Conservation (phyloP, 2,329 filamentous ascomycete species). For the Pestalotiopsis sp. region DNA sequence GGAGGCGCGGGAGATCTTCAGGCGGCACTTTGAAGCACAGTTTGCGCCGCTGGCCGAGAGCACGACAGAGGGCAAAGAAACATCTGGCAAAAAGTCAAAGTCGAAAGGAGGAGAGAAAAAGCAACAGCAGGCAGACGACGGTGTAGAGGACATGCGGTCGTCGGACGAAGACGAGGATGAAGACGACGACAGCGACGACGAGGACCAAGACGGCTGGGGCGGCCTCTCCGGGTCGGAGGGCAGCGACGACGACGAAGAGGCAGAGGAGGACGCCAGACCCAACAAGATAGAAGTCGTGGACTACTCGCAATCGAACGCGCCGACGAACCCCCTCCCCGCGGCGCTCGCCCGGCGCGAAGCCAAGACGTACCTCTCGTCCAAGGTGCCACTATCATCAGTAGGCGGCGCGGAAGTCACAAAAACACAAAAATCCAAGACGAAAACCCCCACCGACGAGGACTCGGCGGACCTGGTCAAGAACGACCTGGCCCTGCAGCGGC, state of each 20-base stretch:
- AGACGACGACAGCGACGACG: background rate
- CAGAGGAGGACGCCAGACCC: background rate
- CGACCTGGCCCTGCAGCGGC: slow-evolving; percentile 86
- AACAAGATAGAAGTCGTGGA: slow-evolving; percentile 62
- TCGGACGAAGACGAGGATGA: slow-evolving; percentile 29
- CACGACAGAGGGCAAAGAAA: background rate
- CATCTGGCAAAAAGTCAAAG: slow-evolving; percentile 13
- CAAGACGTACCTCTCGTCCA: slow-evolving; percentile 69
- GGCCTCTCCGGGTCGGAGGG: slow-evolving; percentile 21
- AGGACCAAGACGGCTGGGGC: slow-evolving; percentile 14
- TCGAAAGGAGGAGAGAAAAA: slow-evolving; percentile 24
- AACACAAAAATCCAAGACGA: slow-evolving; percentile 21
- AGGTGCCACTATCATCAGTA: slow-evolving; percentile 41
- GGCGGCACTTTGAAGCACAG: slow-evolving; percentile 82
- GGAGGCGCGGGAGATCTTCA: slow-evolving; percentile 74
- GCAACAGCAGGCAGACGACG: slow-evolving; percentile 26
- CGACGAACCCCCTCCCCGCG: slow-evolving; percentile 33
- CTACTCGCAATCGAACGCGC: slow-evolving; percentile 45
- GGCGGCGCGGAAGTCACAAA: slow-evolving; percentile 26
- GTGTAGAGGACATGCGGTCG: background rate
- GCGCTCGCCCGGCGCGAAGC: slow-evolving; percentile 67
- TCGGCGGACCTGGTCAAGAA: slow-evolving; percentile 77
- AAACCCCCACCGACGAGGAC: slow-evolving; percentile 52
- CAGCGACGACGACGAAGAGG: background rate
- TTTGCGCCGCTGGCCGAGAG: slow-evolving; percentile 68